These are phyloP conservation scores for Beauveria sp. DNA, from an alignment of 2,329 filamentous ascomycete genomes.

Conservation along the genomic window DNA sequence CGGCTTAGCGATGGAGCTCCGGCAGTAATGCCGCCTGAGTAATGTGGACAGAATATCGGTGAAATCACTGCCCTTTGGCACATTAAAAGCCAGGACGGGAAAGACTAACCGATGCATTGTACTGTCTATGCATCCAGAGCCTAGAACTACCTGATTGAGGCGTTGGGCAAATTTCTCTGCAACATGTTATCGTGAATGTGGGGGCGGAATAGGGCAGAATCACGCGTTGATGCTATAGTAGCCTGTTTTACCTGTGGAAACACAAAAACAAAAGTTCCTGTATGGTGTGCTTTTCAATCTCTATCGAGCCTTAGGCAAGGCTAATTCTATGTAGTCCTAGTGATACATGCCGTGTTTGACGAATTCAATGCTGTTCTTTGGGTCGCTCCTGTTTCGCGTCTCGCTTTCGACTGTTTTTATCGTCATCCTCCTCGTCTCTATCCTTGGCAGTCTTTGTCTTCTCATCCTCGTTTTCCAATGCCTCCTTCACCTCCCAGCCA, in stretches of 20 bases:
- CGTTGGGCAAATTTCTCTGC: neutral
- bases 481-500: conserved; percentile 54
- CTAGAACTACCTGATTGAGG: neutral
- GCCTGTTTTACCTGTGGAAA: too few species aligned
- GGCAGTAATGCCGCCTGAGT: neutral
- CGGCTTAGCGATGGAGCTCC: neutral
- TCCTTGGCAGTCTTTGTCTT: conserved; percentile 27
- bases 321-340: conserved; percentile 1
- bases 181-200: neutral
- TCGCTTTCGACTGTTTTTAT: conserved; percentile 26
- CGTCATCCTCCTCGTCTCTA: conserved; percentile 31
- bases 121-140: neutral
- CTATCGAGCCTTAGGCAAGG: neutral
- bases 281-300: neutral
- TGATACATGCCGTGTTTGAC: neutral
- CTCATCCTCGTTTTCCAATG: conserved; percentile 45
- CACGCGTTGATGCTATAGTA: neutral
- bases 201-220: neutral
- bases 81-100: neutral
- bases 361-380: conserved; percentile 6
- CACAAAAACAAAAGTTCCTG: neutral
- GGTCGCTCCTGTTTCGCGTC: conserved; percentile 19
- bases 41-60: neutral
- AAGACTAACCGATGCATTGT: neutral
- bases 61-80: neutral